Evolutionary conservation across 73 alveolate genomes (phyloP), one percentile per base, ranked within the genome.

Genomic region (Effrenium voratum): DNA sequence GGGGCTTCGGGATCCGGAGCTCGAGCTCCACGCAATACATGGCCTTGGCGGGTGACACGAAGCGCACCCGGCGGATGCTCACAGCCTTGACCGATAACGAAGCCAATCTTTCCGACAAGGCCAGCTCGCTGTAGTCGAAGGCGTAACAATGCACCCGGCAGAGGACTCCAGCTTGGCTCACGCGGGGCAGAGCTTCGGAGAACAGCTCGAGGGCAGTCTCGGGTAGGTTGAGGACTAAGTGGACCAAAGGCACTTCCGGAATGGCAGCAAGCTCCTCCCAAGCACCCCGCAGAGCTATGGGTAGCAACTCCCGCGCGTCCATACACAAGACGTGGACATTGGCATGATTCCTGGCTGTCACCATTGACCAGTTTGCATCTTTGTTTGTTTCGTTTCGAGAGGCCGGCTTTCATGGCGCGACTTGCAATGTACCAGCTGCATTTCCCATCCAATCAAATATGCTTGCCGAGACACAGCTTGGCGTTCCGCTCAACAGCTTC

Each of bases 11-110:
- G 46, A 87, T 68, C 66, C 34, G 22, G 36, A 99, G 94, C 93
- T 95, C 99, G 94, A 99, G 99, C 91, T 99, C 99, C 40, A 99
- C 98, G 36, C 99, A 99, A 98, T 87, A 99, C 99, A 99, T 99
- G 55, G 96, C 99, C 47, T 99, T 99, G 91, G 93, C 91, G 47
- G 99, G 99, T 2, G 99, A 99, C 49, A 99, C 99, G 77, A 99
- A 99, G 82, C 99, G 99, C 66, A 99, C 99, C 81, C 99, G 99
- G 92, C 99, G 99, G 90, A 99, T 94, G 98, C 99, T 99, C 63
- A 93, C 70, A 57, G 96, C 63, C 44, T 45, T 24, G 5, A n/a
- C 41, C 34, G 44, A 50, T 24, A 10, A 2, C 40, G 68, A 28
- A 90, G 96, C 55, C 34, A 90, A 52, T 36, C 52, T 85, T 34